Base-by-base conservation (phyloP, 2,329 filamentous ascomycete genomes). In the Emergomyces orientalis region DNA sequence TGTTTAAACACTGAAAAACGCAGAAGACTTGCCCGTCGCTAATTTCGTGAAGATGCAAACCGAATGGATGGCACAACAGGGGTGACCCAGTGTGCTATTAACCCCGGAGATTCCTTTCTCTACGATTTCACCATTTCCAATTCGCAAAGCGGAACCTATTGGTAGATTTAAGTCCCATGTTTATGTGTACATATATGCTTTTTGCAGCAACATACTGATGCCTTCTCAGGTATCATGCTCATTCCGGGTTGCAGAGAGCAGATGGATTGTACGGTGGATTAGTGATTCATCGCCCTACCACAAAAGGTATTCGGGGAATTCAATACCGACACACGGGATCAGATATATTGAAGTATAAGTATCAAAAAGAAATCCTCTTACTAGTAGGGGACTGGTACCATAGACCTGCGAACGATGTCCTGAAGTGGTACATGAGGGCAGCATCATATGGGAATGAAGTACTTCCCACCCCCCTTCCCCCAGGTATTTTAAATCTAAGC, bases 1-100 rank as follows among this genome's bases (percentile, higher is more conserved):
- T 77, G 67, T 52, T 63, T 39, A 9, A 52, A 60, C 30, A 49
- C n/a, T 32, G 43, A n/a, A 1, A 22, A n/a, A 32, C 27, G 14
- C 32, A n/a, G 19, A 49, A 27, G 49, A 19, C 19, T 14, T 17
- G 30, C 22, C 27, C 17, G 17, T 25, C 30, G 22, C 49, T 47
- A 41, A 51, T 17, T 41, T 32, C 27, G 14, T 62, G 19, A 37
- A 69, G 69, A 59, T 49, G 63, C 63, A 71, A 70, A 70, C 63
- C 57, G 64, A 32, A 71, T 71, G 70, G 70, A 72, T 61, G 70
- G 70, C n/a, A 84, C 86, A 0, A 74, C 77, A 1, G 80, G 81
- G 62, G 84, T 88, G 30, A 84, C 86, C 0, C 88, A 91, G 71
- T 91, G 88, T 67, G 73, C 81, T 1, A 86, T 91, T 63, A 78